Percentiles rank a stretch among this genome's conserved stretches.
phyloP scores from a whole-genome alignment of 2,329 filamentous ascomycete genomes.

The Calonectria hawksworthii region DNA sequence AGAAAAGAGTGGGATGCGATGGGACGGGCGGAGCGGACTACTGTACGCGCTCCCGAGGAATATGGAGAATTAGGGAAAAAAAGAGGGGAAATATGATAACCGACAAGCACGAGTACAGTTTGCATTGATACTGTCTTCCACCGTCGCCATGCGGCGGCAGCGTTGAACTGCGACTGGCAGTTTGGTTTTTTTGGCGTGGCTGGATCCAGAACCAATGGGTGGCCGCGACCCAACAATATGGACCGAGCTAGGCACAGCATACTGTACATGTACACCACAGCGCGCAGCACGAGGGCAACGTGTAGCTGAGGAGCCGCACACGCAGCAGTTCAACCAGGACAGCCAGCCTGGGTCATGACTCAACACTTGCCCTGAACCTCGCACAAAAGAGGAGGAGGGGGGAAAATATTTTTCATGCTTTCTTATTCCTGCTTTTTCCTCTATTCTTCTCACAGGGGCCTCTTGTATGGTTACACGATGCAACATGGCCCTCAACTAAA shows the following conservation, averaged over 20 bases:
- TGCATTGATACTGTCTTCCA: conserved; percentile 17
- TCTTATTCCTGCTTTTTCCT: not conserved
- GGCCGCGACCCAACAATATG: not conserved
- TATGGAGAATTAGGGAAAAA: not conserved
- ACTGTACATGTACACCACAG: not conserved
- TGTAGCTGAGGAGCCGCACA: not conserved
- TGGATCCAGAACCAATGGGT: not conserved
- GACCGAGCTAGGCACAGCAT: not conserved
- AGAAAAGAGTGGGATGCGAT: not conserved
- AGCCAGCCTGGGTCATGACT: conserved; percentile 17
- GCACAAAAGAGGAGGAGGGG: not conserved
- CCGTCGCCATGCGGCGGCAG: not conserved
- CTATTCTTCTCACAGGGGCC: not conserved
- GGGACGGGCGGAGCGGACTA: not conserved
- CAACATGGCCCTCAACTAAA: not conserved
- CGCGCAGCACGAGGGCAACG: not conserved
- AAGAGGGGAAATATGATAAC: not conserved
- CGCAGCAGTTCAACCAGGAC: not conserved
- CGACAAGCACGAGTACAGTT: conserved; percentile 14
- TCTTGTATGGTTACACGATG: conserved; percentile 4
- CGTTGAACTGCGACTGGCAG: conserved; percentile 6
- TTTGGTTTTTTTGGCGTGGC: not conserved
- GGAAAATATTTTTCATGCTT: not conserved
- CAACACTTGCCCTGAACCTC: not conserved
- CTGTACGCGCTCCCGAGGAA: conserved; percentile 3